phyloP scores from a whole-genome alignment of 164 flowering plant species.

The Buxus sempervirens region DNA sequence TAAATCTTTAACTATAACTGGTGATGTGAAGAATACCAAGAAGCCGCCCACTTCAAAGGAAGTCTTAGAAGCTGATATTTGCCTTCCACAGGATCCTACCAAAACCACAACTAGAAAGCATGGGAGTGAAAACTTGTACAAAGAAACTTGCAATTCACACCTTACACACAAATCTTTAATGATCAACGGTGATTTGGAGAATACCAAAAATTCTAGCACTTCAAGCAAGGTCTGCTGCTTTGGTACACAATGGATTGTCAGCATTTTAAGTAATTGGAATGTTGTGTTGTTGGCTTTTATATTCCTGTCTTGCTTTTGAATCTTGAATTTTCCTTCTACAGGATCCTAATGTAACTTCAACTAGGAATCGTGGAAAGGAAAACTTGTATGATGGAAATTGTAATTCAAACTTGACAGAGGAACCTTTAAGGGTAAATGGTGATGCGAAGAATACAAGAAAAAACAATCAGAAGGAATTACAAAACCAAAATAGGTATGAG shows the following conservation, averaged over 20 bases:
- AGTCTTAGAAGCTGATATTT: too few species aligned
- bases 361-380: conserved; percentile 53
- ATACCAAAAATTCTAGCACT: conserved; percentile 24
- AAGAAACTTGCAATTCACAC: too few species aligned
- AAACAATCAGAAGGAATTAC: conserved; percentile 5
- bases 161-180: conserved; percentile 6
- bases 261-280: neutral
- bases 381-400: conserved; percentile 35
- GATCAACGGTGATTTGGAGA: conserved; percentile 12
- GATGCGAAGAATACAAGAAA: conserved; percentile 29
- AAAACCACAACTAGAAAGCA: too few species aligned
- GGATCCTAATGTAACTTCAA: conserved; percentile 25
- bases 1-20: conserved; percentile 3
- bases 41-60: too few species aligned
- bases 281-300: conserved; percentile 3
- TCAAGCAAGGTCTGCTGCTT: conserved; percentile 26
- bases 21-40: conserved; percentile 22
- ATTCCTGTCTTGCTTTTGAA: neutral
- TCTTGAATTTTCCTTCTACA: conserved; percentile 12
- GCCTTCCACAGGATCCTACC: too few species aligned
- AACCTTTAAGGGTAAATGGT: conserved; percentile 1
- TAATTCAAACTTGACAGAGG: conserved; percentile 18
- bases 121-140: too few species aligned
- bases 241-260: neutral
- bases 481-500: neutral